Percentiles rank a stretch among this genome's conserved stretches.
phyloP scores from a whole-genome alignment of 345 rosid genomes.

The Hibiscus mutabilis region DNA sequence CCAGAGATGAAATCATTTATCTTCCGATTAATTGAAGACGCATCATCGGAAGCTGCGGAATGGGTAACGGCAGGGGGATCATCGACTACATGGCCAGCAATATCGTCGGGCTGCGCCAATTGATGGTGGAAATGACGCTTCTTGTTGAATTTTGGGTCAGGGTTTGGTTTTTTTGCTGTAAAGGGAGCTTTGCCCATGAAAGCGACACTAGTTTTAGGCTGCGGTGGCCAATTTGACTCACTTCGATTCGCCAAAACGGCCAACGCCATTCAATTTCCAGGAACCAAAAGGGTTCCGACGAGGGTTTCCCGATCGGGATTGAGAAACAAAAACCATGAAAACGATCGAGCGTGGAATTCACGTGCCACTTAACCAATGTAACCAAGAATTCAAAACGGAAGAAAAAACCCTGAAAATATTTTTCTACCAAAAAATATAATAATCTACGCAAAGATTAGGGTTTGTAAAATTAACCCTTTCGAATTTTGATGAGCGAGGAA shows the following conservation, averaged over 20 bases:
- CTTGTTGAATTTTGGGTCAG: conserved; percentile 40
- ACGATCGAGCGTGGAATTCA: conserved; percentile 9
- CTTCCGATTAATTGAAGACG: conserved; percentile 38
- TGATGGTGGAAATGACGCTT: conserved; percentile 30
- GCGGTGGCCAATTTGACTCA: conserved; percentile 42
- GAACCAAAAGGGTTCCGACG: conserved; percentile 19
- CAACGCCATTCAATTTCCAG: conserved; percentile 35
- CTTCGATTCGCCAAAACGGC: conserved; percentile 44
- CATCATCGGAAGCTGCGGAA: conserved; percentile 56
- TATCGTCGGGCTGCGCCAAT: conserved; percentile 9
- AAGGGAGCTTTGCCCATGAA: conserved; percentile 50
- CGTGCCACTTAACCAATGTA: conserved; percentile 26
- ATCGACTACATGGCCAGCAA: conserved; percentile 23
- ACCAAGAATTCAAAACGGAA: not conserved
- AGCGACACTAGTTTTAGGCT: conserved; percentile 29
- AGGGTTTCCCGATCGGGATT: not conserved
- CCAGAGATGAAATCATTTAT: conserved; percentile 30
- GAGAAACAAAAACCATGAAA: conserved; percentile 22
- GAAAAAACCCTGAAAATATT: not conserved
- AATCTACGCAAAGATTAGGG: conserved; percentile 12
- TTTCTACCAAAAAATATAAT: not conserved
- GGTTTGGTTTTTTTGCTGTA: conserved; percentile 38
- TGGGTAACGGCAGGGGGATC: conserved; percentile 32
- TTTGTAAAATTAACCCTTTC: conserved; percentile 18
- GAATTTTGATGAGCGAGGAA: conserved; percentile 31